These are phyloP conservation scores for Lodderomyces jiufengensis DNA, from an alignment of 1,139 yeast species.

Conservation along the genomic window DNA sequence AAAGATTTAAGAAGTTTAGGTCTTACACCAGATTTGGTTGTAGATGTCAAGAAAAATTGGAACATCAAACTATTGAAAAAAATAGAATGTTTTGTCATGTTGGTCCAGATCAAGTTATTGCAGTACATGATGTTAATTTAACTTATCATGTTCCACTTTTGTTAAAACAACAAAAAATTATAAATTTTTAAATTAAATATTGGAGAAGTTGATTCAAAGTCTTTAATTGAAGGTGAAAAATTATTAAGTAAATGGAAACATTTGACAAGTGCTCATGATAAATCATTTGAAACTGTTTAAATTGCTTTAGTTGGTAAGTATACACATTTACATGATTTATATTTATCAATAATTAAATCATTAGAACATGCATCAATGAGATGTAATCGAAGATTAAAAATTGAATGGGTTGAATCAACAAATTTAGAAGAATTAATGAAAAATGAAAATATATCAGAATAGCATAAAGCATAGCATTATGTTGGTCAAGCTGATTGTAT, in stretches of 20 bases:
- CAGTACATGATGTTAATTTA: conserved; percentile 94
- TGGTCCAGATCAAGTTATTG: conserved; percentile 94
- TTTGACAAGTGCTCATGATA: conserved; percentile 74
- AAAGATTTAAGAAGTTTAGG: conserved; percentile 95
- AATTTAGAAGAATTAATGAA: conserved; percentile 78
- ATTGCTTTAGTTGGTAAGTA: conserved; percentile 97
- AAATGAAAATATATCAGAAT: conserved; percentile 62
- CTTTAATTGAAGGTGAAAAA: conserved; percentile 59
- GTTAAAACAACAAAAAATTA: conserved; percentile 81
- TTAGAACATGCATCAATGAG: conserved; percentile 94
- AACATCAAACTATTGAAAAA: conserved; percentile 80
- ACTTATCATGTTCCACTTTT: conserved; percentile 96
- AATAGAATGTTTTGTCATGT: conserved; percentile 99
- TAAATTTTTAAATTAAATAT: conserved; percentile 73
- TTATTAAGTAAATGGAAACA: conserved; percentile 77
- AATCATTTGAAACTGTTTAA: conserved; percentile 79
- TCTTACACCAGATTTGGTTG: conserved; percentile 92
- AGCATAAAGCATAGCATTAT: conserved; percentile 94
- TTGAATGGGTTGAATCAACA: conserved; percentile 94
- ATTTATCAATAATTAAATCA: conserved; percentile 90
- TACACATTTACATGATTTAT: conserved; percentile 92
- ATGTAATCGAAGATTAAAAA: conserved; percentile 76
- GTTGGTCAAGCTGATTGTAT: conserved; percentile 96
- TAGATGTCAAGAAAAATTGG: conserved; percentile 86
- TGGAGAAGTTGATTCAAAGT: conserved; percentile 51